These are phyloP conservation scores for Dentipellis sp. DNA, from an alignment of 768 basidiomycete genomes.

Conservation along the genomic window DNA sequence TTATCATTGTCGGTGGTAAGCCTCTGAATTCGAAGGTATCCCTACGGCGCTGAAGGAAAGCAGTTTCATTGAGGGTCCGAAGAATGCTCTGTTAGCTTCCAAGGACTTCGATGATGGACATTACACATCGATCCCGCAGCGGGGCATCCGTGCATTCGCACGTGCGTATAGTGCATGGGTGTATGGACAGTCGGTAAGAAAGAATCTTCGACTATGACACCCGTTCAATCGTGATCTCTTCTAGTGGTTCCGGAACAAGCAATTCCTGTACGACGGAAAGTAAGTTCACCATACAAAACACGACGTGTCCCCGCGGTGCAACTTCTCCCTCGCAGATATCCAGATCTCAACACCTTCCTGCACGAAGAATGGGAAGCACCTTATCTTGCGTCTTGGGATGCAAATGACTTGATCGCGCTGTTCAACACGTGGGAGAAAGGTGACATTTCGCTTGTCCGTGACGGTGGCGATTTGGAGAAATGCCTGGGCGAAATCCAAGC, in stretches of 20 bases:
- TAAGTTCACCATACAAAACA: constrained; percentile 17
- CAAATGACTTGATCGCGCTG: constrained; percentile 42
- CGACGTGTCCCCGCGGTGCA: no score
- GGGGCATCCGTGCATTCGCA: constrained; percentile 46
- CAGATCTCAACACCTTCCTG: constrained; percentile 37
- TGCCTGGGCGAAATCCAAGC: constrained; percentile 36
- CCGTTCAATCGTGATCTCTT: no score
- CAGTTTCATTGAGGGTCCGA: constrained; percentile 53
- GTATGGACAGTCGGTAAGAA: constrained; percentile 42
- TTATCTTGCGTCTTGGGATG: constrained; percentile 37
- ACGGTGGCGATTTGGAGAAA: constrained; percentile 32
- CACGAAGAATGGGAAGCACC: constrained; percentile 41
- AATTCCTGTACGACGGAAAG: constrained; percentile 33
- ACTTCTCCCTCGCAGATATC: constrained; percentile 27
- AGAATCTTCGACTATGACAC: no score
- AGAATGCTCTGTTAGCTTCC: constrained; percentile 42
- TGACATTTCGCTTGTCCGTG: constrained; percentile 36
- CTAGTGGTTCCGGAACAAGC: constrained; percentile 47
- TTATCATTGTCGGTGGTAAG: constrained; percentile 43
- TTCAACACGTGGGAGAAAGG: constrained; percentile 41
- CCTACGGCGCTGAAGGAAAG: no score
- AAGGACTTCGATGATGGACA: constrained; percentile 47
- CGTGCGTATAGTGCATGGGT: constrained; percentile 52
- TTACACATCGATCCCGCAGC: constrained; percentile 36
- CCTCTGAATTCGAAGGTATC: no score